Conservation (phyloP, 805 yeast species). For the Hyphopichia homilentoma region DNA sequence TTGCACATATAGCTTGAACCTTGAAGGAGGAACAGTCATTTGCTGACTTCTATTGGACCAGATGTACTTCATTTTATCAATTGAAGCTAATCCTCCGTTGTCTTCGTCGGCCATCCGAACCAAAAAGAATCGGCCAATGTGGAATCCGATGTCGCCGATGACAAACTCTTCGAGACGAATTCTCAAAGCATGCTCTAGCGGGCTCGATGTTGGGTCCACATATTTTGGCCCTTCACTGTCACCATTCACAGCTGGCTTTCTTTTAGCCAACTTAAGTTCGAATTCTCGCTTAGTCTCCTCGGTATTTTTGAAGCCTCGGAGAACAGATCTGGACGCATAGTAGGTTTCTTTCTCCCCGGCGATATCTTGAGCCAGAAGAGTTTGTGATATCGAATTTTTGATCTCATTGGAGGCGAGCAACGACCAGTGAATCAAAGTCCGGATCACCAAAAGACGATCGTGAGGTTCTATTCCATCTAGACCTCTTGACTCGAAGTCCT, state of each 20-base stretch:
- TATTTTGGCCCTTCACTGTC: constrained; percentile 17
- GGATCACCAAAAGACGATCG: constrained; percentile 35
- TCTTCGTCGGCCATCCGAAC: constrained; percentile 31
- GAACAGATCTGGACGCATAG: constrained; percentile 31
- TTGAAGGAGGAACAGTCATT: constrained; percentile 15
- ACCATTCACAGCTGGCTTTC: constrained; percentile 16
- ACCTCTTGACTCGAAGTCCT: constrained; percentile 30
- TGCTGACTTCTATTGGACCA: constrained; percentile 10
- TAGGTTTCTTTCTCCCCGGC: constrained; percentile 37
- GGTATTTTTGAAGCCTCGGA: constrained; percentile 32
- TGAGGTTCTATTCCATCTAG: constrained; percentile 28
- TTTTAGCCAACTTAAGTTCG: constrained; percentile 25
- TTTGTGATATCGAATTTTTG: constrained; percentile 19
- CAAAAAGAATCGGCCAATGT: constrained; percentile 37
- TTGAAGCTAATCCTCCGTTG: constrained; percentile 34
- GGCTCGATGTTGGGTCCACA: constrained; percentile 38
- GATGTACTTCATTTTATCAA: constrained; percentile 28
- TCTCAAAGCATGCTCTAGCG: constrained; percentile 28
- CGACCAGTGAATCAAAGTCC: constrained; percentile 35
- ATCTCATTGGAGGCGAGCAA: constrained; percentile 28
- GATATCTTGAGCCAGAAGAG: constrained; percentile 26
- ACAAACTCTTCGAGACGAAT: constrained; percentile 32
- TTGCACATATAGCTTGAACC: constrained; percentile 39
- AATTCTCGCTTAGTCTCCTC: constrained; percentile 27
- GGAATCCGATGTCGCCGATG: constrained; percentile 38